These are phyloP conservation scores for Pelargonium myrrhifolium DNA, from an alignment of 441 rosid genomes.

Conservation along the genomic window DNA sequence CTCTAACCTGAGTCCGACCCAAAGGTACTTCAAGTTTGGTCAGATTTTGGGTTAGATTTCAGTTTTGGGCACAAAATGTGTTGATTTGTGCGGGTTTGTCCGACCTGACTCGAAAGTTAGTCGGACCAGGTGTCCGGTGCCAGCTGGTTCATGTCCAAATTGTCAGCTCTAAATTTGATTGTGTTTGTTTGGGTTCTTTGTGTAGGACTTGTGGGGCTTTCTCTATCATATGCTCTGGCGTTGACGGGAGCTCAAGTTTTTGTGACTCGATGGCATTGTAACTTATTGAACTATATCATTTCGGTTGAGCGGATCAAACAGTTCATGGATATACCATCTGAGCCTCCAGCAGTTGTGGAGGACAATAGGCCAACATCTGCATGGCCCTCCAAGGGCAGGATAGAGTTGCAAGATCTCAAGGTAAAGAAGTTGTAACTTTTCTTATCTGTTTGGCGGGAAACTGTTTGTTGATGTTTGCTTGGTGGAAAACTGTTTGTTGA, in stretches of 20 bases:
- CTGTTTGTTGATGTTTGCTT: too few relatives aligned
- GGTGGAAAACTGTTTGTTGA: too few relatives aligned
- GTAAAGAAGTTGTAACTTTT: slow-evolving; percentile 20
- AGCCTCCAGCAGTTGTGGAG: slow-evolving; percentile 61
- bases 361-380: slow-evolving; percentile 52
- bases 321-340: slow-evolving; percentile 63
- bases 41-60: too few relatives aligned
- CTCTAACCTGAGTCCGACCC: too few relatives aligned
- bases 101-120: too few relatives aligned
- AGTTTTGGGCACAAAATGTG: too few relatives aligned
- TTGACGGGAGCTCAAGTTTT: slow-evolving; percentile 55
- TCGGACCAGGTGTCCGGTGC: too few relatives aligned
- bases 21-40: too few relatives aligned
- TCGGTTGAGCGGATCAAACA: slow-evolving; percentile 81
- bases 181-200: neutral
- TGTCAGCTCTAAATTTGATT: too few relatives aligned
- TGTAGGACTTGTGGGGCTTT: slow-evolving; percentile 83
- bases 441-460: too few relatives aligned
- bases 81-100: too few relatives aligned
- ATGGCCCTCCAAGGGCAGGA: slow-evolving; percentile 74
- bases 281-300: slow-evolving; percentile 60
- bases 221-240: slow-evolving; percentile 68
- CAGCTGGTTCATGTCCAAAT: too few relatives aligned
- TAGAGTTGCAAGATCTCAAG: slow-evolving; percentile 70
- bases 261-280: slow-evolving; percentile 62